phyloP scores from a whole-genome alignment of 2,329 filamentous ascomycete species.

The Trichoderma atrobrunneum region DNA sequence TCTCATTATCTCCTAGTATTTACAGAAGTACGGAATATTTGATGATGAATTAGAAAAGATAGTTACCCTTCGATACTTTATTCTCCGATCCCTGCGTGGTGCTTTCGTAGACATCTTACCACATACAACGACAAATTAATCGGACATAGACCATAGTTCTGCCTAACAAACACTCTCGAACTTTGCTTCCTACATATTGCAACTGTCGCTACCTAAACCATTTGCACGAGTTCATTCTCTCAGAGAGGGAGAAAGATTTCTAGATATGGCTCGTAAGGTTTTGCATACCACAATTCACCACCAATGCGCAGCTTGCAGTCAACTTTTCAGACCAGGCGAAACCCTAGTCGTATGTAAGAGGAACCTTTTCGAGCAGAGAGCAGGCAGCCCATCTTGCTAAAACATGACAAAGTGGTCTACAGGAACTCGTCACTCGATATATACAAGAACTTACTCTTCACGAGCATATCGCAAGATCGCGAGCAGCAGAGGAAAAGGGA shows the following conservation, averaged over 20 bases:
- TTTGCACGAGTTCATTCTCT: background rate
- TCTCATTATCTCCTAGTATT: background rate
- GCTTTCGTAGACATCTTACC: background rate
- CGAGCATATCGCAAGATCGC: background rate
- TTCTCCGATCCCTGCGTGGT: background rate
- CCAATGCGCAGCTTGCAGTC: slow-evolving; percentile 8
- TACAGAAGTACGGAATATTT: background rate
- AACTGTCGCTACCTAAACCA: background rate
- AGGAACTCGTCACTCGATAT: background rate
- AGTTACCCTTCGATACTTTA: background rate
- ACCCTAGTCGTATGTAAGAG: background rate
- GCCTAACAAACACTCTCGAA: background rate
- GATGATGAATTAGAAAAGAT: background rate
- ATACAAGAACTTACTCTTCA: background rate
- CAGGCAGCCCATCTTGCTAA: background rate
- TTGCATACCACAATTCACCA: background rate
- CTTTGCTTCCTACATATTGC: background rate
- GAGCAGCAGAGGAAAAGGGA: background rate
- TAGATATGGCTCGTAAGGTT: background rate
- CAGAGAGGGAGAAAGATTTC: background rate
- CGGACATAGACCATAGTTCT: background rate
- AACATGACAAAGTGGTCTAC: background rate
- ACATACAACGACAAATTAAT: background rate
- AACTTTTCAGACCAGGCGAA: background rate
- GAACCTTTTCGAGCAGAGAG: background rate